Base-by-base conservation (phyloP, 345 rosid species). In the Eutrema yunnanense region DNA sequence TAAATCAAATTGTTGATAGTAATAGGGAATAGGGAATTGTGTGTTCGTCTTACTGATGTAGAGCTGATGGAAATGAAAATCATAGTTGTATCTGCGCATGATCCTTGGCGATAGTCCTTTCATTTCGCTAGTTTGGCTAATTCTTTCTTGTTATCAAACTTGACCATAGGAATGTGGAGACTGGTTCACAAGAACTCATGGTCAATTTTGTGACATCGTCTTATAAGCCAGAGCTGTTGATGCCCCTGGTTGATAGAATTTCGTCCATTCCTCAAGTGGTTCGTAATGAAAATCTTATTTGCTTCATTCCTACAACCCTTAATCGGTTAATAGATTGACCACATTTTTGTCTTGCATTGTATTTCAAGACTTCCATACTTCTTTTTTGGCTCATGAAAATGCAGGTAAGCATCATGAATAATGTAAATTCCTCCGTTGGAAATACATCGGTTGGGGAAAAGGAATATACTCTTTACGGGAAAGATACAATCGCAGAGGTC, bases 181-280 rank as follows among this genome's bases (percentile, higher is more conserved):
- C 90, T 70, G 85, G 91, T 75, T 66, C 71, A 38, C 88, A 77
- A 40, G 90, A 94, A 71, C 85, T 94, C 41, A 94, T 94, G 97
- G 97, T 91, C 75, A 94, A 91, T 71, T 89, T 94, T 79, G 96
- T 94, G 76, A 94, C 97, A 37, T 88, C 97, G 3, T 86, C 87
- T 38, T 86, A 88, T 83, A 75, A 86, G 75, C 96, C 97, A 46
- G 95, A 88, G 81, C 81, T 91, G 81, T 86, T 94, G 86, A 83
- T 84, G 81, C 89, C 95, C 27, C 62, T 94, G n/a, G 86, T 89
- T 57, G 93, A 88, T 79, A 86, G 82, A 83, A 82, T 87, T 69
- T 81, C 92, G 44, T 74, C 83, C 62, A 82, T 91, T 79, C 88
- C 92, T 71, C 86, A 88, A 88, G 98, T 94, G 96, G 97, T 91